These are phyloP conservation scores for Didymella keratinophila DNA, from an alignment of 2,329 filamentous ascomycete species.

Conservation along the genomic window DNA sequence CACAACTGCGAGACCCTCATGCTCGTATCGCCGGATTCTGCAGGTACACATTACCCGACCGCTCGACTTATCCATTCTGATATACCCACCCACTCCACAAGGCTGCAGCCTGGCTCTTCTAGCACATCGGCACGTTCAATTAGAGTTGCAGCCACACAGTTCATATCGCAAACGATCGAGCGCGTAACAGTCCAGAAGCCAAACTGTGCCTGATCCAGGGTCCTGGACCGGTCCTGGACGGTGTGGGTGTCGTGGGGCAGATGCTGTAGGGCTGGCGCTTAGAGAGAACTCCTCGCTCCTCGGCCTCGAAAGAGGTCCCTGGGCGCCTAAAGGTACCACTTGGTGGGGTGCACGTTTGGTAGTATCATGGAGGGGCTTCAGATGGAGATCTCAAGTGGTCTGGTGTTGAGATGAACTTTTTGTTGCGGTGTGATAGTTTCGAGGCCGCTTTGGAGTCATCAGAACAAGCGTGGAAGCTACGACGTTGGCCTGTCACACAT, in stretches of 20 bases:
- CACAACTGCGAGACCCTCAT: background rate
- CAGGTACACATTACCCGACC: slow-evolving; percentile 21
- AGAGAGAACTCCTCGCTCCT: slow-evolving; percentile 10
- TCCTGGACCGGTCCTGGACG: slow-evolving; percentile 21
- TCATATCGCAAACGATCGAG: slow-evolving; percentile 21
- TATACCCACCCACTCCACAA: slow-evolving; percentile 5
- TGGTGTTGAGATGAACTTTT: slow-evolving; percentile 15
- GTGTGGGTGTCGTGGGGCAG: slow-evolving; percentile 30
- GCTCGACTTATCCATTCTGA: slow-evolving; percentile 5
- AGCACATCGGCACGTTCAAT: slow-evolving; percentile 28
- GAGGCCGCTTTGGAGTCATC: background rate
- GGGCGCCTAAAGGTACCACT: slow-evolving; percentile 35
- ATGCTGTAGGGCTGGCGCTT: slow-evolving; percentile 37
- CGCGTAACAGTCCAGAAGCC: slow-evolving; percentile 29
- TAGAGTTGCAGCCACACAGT: slow-evolving; percentile 39
- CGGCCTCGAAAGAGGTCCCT: slow-evolving; percentile 35
- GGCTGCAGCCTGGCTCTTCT: slow-evolving; percentile 18
- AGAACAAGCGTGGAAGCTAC: background rate
- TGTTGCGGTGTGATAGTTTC: background rate
- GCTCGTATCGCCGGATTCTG: slow-evolving; percentile 12
- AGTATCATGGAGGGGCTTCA: slow-evolving; percentile 22
- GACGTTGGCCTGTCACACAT: background rate
- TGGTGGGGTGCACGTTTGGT: slow-evolving; percentile 29
- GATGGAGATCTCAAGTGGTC: slow-evolving; percentile 14
- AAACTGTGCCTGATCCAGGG: slow-evolving; percentile 34